Percentiles rank a stretch among this genome's conserved stretches.
Evolutionary conservation across 768 basidiomycete genomes (phyloP).

Genomic region (Mycena pura): DNA sequence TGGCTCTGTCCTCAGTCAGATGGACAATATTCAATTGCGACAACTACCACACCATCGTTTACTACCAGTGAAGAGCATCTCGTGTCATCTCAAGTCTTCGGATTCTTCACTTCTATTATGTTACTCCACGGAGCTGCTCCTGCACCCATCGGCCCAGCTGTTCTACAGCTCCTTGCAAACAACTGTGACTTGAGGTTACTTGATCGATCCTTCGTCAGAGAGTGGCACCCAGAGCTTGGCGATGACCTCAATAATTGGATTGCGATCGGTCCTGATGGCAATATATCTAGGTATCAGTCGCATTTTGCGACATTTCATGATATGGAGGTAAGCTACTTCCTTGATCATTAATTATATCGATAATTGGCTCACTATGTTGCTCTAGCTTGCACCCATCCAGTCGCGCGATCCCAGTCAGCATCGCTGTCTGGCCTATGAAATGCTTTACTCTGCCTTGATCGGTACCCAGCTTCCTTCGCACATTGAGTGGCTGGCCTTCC

Average conservation of each 20-base stretch:
- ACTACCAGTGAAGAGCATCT: not conserved
- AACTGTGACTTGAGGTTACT: conserved; percentile 6
- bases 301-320: not conserved
- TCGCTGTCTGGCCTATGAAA: too few species aligned
- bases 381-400: too few species aligned
- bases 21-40: not conserved
- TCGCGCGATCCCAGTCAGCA: too few species aligned
- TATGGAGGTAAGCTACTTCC: not conserved
- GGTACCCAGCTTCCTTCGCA: too few species aligned
- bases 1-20: not conserved
- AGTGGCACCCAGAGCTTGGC: conserved; percentile 20
- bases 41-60: not conserved
- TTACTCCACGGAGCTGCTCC: conserved; percentile 14
- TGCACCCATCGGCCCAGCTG: conserved; percentile 5
- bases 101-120: not conserved
- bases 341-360: too few species aligned
- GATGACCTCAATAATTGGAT: not conserved
- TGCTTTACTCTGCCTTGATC: too few species aligned
- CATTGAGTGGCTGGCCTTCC: too few species aligned
- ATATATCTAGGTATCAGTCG: not conserved
- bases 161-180: conserved; percentile 14
- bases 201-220: not conserved
- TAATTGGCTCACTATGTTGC: too few species aligned
- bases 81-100: not conserved
- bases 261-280: not conserved